These are phyloP conservation scores for Russula virescens DNA, from an alignment of 768 basidiomycete genomes.

Conservation along the genomic window DNA sequence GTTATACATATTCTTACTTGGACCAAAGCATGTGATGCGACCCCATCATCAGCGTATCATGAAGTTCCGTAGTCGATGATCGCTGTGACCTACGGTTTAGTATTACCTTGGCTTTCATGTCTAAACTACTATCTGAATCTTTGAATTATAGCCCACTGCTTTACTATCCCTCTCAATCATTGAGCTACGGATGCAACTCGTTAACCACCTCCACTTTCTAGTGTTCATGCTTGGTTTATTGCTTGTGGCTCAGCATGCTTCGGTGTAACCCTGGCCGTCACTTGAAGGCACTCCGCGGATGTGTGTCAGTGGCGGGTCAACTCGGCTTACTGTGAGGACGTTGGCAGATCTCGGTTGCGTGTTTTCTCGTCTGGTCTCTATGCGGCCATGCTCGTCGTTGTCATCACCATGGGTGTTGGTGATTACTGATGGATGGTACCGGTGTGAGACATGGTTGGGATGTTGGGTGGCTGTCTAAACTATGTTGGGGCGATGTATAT, in stretches of 20 bases:
- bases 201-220: background rate
- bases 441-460: background rate
- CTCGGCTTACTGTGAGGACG: background rate
- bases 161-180: background rate
- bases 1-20: background rate
- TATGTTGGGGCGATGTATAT: constrained; percentile 10
- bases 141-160: too few relatives aligned
- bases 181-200: background rate
- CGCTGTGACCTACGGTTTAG: background rate
- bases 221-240: background rate
- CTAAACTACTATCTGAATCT: background rate
- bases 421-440: too few relatives aligned
- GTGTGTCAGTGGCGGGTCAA: too few relatives aligned
- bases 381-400: background rate
- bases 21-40: background rate
- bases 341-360: background rate
- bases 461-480: background rate
- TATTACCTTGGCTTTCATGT: background rate
- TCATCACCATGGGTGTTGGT: background rate
- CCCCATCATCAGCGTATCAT: background rate
- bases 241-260: background rate
- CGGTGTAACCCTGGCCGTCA: too few relatives aligned
- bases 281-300: background rate
- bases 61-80: background rate
- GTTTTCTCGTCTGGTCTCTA: background rate